Conservation (phyloP, 2,329 filamentous ascomycete genomes). For the Shiraia sp. region DNA sequence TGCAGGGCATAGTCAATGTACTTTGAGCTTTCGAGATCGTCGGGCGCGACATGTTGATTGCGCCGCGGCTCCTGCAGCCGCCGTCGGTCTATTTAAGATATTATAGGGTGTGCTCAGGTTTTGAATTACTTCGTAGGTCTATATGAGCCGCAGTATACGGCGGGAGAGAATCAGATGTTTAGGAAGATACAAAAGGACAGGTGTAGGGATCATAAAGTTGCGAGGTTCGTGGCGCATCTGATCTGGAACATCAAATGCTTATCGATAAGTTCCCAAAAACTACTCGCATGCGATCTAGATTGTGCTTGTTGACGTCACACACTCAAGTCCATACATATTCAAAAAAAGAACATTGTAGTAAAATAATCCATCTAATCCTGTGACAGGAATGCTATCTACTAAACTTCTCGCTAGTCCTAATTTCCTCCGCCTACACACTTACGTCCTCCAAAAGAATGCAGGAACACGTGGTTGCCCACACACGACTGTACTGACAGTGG, state of each 20-base stretch:
- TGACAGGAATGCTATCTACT: slow-evolving; percentile 26
- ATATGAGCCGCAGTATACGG: neutral
- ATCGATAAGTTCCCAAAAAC: neutral
- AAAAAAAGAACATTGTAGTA: neutral
- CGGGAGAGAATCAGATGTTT: neutral
- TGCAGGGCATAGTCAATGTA: slow-evolving; percentile 4
- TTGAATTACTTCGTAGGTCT: neutral
- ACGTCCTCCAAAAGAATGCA: neutral
- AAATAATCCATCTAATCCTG: slow-evolving; percentile 8
- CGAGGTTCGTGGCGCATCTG: neutral
- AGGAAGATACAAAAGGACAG: neutral
- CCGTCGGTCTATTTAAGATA: slow-evolving; percentile 1
- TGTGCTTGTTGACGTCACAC: slow-evolving; percentile 1
- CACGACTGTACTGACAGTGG: slow-evolving; percentile 16
- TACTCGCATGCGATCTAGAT: neutral
- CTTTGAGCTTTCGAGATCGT: slow-evolving; percentile 36
- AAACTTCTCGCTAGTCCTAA: slow-evolving; percentile 1
- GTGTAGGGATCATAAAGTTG: neutral
- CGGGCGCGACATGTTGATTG: slow-evolving; percentile 34
- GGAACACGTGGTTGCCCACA: slow-evolving; percentile 16
- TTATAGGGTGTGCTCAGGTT: neutral
- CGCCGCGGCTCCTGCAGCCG: slow-evolving; percentile 6
- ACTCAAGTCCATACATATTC: neutral
- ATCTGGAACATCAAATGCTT: neutral
- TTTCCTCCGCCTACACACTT: neutral